Evolutionary conservation across 176 grass and related monocot genomes (phyloP).

Genomic region (Musa beccarii): DNA sequence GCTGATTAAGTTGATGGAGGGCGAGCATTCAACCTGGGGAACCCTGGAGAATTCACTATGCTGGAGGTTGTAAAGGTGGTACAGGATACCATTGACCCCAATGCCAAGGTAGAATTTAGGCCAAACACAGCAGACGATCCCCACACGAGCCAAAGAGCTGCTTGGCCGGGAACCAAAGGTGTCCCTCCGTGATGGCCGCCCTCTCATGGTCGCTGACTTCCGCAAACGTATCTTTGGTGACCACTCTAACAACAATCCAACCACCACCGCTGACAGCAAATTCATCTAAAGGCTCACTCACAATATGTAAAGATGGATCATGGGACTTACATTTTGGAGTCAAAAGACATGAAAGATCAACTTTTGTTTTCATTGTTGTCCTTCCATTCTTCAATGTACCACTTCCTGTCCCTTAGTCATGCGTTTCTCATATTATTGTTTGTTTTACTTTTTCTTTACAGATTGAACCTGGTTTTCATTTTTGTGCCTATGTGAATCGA

Average conservation of each 20-base stretch:
- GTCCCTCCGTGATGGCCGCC: neutral
- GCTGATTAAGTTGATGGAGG: neutral
- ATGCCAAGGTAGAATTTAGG: neutral
- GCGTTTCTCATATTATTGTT: too few relatives aligned
- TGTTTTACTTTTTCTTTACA: too few relatives aligned
- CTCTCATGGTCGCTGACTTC: neutral
- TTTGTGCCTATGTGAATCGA: too few relatives aligned
- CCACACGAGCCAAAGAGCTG: neutral
- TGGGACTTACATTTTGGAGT: too few relatives aligned
- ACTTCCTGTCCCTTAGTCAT: too few relatives aligned
- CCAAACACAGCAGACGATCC: conserved; percentile 1
- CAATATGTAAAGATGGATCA: too few relatives aligned
- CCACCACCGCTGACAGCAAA: neutral
- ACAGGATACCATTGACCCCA: neutral
- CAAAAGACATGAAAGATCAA: too few relatives aligned
- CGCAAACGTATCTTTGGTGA: neutral
- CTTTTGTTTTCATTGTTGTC: too few relatives aligned
- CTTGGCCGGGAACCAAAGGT: neutral
- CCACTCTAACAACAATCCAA: neutral
- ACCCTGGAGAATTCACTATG: neutral
- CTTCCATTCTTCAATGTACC: too few relatives aligned
- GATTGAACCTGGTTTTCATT: too few relatives aligned
- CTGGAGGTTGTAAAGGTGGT: neutral
- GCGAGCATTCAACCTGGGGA: neutral
- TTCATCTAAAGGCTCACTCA: too few relatives aligned